Base-by-base conservation (phyloP, 1,139 yeast species). In the Blastobotrys arbuscula region DNA sequence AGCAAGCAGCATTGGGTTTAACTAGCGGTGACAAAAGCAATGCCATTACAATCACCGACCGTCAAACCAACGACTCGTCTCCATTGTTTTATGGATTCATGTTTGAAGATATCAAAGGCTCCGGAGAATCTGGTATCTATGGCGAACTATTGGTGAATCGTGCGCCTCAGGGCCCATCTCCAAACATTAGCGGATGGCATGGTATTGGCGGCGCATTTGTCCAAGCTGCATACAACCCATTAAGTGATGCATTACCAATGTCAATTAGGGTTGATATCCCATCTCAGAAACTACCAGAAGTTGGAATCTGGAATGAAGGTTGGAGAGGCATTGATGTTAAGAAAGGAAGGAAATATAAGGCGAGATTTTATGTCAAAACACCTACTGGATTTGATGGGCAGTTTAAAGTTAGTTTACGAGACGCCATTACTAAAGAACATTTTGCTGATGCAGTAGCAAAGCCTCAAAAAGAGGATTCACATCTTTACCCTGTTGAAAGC, bases 331-430 rank as follows among this genome's bases (percentile, higher is more conserved):
- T 47, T 30, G 34, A 43, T 23, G 47, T 47, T 16, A 13, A 47
- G 19, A 47, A 47, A 26, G 50, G 50, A 2, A 19, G 21, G 13
- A 47, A 43, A 36, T 47, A 47, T 26, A 47, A 19, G 15, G 50
- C 47, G 8, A 42, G 44, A 21, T 47, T 47, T 44, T 47, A 47
- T 16, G 50, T 41, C 20, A 39, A 47, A 39, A 38, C 47, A 26
- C 44, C 44, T 2, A 16, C 9, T 8, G 44, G 36, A 12, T 40
- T 42, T 42, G 47, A 45, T 13, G 42, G 44, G 13, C 28, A 43
- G 12, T 47, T 47, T 24, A 42, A 39, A 13, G 50, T 47, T 16
- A 36, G 47, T 7, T 21, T 47, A 12, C 18, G 44, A 33, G 31
- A 33, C 15, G 20, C 39, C 19, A 4, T 20, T 24, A 31, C 19